These are phyloP conservation scores for Hypoxylon lienhwacheense DNA, from an alignment of 495 filamentous ascomycete species.

Conservation along the genomic window DNA sequence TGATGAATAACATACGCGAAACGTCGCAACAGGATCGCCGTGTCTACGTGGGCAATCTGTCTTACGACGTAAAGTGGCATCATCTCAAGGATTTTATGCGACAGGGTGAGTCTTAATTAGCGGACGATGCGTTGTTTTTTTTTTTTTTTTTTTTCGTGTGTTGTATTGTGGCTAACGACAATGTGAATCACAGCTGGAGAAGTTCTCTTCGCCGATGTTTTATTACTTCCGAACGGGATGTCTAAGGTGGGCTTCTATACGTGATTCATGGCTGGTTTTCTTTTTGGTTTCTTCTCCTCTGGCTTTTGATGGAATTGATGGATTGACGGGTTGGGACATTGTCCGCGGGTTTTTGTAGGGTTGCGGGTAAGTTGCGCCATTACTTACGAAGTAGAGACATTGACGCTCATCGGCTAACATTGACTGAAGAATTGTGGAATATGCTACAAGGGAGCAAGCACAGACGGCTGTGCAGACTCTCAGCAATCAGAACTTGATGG, in stretches of 20 bases:
- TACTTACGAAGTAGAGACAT: not conserved
- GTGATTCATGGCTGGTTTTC: constrained; percentile 85
- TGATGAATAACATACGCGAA: constrained; percentile 92
- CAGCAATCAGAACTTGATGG: constrained; percentile 99
- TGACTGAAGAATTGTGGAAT: constrained; percentile 92
- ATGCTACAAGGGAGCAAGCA: constrained; percentile 98
- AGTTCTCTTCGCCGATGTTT: constrained; percentile 98
- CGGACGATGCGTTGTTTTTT: too few relatives aligned
- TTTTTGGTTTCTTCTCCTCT: constrained; percentile 64
- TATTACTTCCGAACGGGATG: constrained; percentile 99
- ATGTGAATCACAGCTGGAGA: constrained; percentile 75
- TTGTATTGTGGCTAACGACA: constrained; percentile 7
- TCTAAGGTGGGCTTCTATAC: constrained; percentile 99
- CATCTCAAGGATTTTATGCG: constrained; percentile 99
- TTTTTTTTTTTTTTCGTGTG: too few relatives aligned
- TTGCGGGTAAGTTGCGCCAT: constrained; percentile 84
- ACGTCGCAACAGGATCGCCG: constrained; percentile 97
- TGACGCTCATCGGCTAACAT: not conserved
- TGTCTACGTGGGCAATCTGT: constrained; percentile 98
- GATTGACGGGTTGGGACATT: constrained; percentile 99
- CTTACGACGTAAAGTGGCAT: constrained; percentile 99
- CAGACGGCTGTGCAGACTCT: constrained; percentile 96
- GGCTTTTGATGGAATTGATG: constrained; percentile 88
- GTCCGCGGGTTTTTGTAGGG: constrained; percentile 91
- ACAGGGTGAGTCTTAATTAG: constrained; percentile 71